A percentile compares a stretch with the other conserved stretches of the same genome.
phyloP scores from a whole-genome alignment of 2,329 filamentous ascomycete genomes.

The Talaromyces atroroseus region DNA sequence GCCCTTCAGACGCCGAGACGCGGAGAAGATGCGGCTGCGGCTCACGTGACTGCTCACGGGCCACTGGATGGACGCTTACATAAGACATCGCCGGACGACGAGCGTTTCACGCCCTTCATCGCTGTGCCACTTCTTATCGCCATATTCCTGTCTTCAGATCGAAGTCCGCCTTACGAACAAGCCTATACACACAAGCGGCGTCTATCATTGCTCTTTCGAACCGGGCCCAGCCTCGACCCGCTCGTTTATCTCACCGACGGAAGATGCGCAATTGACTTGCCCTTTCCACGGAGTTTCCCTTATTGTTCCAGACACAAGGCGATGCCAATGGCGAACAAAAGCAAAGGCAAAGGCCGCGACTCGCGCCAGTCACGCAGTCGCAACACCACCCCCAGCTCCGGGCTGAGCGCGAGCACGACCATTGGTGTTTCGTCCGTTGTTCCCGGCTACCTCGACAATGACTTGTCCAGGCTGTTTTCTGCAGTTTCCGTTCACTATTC shows the following conservation, averaged over 20 bases:
- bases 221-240: no score
- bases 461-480: slow-evolving; percentile 44
- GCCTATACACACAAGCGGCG: no score
- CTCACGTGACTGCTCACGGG: not conserved
- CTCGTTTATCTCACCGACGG: not conserved
- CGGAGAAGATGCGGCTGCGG: not conserved
- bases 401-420: slow-evolving; percentile 42
- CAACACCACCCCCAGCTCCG: slow-evolving; percentile 58
- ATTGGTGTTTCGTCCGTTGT: slow-evolving; percentile 25
- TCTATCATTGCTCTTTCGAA: no score
- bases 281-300: not conserved
- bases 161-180: no score
- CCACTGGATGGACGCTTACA: not conserved
- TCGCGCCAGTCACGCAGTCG: slow-evolving; percentile 53
- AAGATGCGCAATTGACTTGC: not conserved
- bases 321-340: slow-evolving; percentile 33
- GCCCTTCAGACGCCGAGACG: not conserved
- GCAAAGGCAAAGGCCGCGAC: slow-evolving; percentile 51
- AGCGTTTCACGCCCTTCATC: no score
- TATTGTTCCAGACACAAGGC: not conserved
- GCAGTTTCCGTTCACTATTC: slow-evolving; percentile 49
- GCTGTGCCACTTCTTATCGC: no score
- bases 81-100: not conserved
- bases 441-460: slow-evolving; percentile 53
- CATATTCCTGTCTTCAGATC: no score